Base-by-base conservation (phyloP, 768 basidiomycete species). In the Tylopilus balloui region DNA sequence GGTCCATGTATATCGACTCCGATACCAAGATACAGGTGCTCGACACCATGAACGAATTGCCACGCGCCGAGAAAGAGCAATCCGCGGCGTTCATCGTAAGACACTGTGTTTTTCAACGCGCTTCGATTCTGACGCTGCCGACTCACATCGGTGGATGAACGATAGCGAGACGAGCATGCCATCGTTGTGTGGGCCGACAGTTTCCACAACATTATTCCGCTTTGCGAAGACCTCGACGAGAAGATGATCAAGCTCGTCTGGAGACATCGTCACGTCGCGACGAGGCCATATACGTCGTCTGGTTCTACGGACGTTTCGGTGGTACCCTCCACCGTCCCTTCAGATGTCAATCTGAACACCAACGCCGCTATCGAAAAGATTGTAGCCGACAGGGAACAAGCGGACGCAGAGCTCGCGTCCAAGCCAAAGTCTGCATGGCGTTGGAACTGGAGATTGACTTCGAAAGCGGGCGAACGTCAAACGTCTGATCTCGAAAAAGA, bases 1-100 rank as follows among this genome's bases (percentile, higher is more conserved):
- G 66, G 4, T 79, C 78, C 29, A 78, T 88, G 57, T 83, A 82
- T 56, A 75, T 94, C 54, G 86, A 90, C 63, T 63, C 67, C 47
- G 83, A 91, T 61, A 92, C 89, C 2, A 84, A 89, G 19, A 92
- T 94, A 45, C 92, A 94, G 67, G 83, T 93, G 36, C 65, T 94
- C 28, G 84, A 90, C 48, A 78, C 77, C 15, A 78, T 93, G 60
- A 56, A 61, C 40, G 78, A 81, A 52, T 71, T 94, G 23, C 78
- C 85, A 10, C 77, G 78, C 38, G 89, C 91, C 3, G 88, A 93
- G 66, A 92, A 92, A 69, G 90, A 93, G 60, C 92, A 93, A 61
- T 91, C 87, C 47, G 92, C 82, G 14, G 92, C 92, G 15, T 93
- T 94, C 66, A 78, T 91, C 52, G 88, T 88, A 60, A 64, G 86